Conservation (phyloP, 495 filamentous ascomycete genomes). For the Aspergillus heteromorphus region DNA sequence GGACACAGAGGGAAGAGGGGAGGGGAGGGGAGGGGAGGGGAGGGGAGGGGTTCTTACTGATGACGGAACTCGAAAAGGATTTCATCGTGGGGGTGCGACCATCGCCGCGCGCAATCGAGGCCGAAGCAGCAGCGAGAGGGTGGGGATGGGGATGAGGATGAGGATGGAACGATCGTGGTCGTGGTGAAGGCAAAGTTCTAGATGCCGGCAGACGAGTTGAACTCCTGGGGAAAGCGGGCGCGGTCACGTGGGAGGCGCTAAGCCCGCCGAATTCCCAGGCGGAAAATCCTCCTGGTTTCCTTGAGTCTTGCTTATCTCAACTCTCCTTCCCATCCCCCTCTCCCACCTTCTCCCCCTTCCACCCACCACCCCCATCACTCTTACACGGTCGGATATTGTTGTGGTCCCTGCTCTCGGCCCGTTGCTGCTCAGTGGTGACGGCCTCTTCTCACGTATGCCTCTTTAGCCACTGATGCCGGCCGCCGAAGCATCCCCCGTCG, state of each 20-base stretch:
- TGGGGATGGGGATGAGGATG: slow-evolving; percentile 10
- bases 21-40: no score
- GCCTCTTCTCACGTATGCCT: slow-evolving; percentile 29
- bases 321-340: slow-evolving; percentile 24
- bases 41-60: no score
- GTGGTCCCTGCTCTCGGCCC: slow-evolving; percentile 28
- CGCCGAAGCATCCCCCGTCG: slow-evolving; percentile 64
- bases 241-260: slow-evolving; percentile 36
- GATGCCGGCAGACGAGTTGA: slow-evolving; percentile 12
- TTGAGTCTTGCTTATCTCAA: slow-evolving; percentile 26
- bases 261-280: slow-evolving; percentile 20
- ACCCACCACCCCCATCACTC: slow-evolving; percentile 4
- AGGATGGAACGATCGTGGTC: neutral
- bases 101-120: slow-evolving; percentile 19
- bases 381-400: slow-evolving; percentile 26
- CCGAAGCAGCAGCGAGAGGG: neutral
- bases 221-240: slow-evolving; percentile 27
- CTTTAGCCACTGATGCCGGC: slow-evolving; percentile 70
- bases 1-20: neutral
- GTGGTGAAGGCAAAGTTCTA: slow-evolving; percentile 7
- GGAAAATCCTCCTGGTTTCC: slow-evolving; percentile 41
- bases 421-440: slow-evolving; percentile 40
- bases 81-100: slow-evolving; percentile 36
- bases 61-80: slow-evolving; percentile 52
- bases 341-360: slow-evolving; percentile 2